Percentiles rank a stretch among this genome's conserved stretches.
Conservation (phyloP, 1,139 yeast species). For the Kurtzmaniella quercitrusa region DNA sequence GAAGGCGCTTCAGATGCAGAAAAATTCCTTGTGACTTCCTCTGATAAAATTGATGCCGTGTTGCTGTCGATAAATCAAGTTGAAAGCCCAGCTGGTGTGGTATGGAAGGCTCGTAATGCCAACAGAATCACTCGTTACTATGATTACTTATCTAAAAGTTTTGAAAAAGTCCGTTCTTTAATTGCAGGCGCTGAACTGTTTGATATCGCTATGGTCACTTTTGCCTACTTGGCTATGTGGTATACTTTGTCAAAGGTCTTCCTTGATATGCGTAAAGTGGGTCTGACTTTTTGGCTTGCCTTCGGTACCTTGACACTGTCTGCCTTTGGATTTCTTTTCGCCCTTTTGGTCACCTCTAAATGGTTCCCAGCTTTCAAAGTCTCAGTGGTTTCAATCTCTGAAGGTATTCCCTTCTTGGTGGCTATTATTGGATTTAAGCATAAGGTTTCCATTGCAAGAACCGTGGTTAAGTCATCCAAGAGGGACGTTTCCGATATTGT, state of each 20-base stretch:
- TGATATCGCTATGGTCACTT: slow-evolving; percentile 74
- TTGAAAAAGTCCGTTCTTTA: slow-evolving; percentile 46
- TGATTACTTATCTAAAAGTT: slow-evolving; percentile 49
- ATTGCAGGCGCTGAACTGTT: slow-evolving; percentile 80
- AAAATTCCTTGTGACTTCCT: slow-evolving; percentile 39
- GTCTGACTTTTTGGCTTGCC: slow-evolving; percentile 89
- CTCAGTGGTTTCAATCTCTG: slow-evolving; percentile 73
- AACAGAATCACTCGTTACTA: slow-evolving; percentile 63
- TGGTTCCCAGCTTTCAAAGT: slow-evolving; percentile 51
- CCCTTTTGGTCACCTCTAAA: slow-evolving; percentile 63
- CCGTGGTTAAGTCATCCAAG: slow-evolving; percentile 43
- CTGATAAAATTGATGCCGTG: slow-evolving; percentile 30
- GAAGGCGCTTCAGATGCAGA: slow-evolving; percentile 33
- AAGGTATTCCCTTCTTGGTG: slow-evolving; percentile 91
- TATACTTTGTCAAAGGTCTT: slow-evolving; percentile 78
- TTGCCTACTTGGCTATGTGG: slow-evolving; percentile 89
- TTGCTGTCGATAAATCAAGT: slow-evolving; percentile 29
- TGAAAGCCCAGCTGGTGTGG: slow-evolving; percentile 36
- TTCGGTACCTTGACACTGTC: slow-evolving; percentile 79
- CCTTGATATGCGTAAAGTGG: slow-evolving; percentile 72
- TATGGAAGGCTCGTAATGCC: slow-evolving; percentile 66
- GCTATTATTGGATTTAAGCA: slow-evolving; percentile 92
- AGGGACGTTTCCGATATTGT: slow-evolving; percentile 45
- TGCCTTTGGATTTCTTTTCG: slow-evolving; percentile 81
- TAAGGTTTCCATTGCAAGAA: slow-evolving; percentile 71